Evolutionary conservation across 345 rosid genomes (phyloP), one percentile per base, ranked within the genome.

Genomic region (Balakata baccata): DNA sequence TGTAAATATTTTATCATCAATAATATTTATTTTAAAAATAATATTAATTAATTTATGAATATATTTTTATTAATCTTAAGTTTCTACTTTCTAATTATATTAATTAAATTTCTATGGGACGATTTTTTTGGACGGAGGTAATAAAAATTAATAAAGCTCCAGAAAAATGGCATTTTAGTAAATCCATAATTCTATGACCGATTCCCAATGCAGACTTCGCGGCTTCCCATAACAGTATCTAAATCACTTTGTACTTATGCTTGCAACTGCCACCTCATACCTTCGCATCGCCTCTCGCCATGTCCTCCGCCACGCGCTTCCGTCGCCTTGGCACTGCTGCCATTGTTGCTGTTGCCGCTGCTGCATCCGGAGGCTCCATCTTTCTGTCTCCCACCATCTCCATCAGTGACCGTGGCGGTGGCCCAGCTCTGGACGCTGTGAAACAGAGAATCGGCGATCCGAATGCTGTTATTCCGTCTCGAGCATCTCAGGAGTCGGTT

Each of bases 401-500:
- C 23, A 72, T 88, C 80, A 88, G 70, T 85, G 97, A 89, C 81
- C 83, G 80, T 5, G 87, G 83, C 29, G 75, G 76, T 23, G 74
- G 62, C 4, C 73, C 89, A 13, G 73, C 86, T 16, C 64, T 84
- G 54, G 92, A 87, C 67, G 72, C 87, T 17, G 29, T 87, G 39
- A 77, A 81, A 78, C 85, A 70, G 77, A 82, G 56, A 81, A 81
- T 95, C 76, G 73, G 74, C 75, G 90, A 91, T 75, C 88, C 85
- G 7, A 53, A 51, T 8, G 87, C 86, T 53, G 72, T 80, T 3
- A 81, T 95, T 22, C 99, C 99, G 14, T 83, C 96, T 41, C 87
- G 99, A 65, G 83, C 84, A 53, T 86, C 65, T 20, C 98, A 92
- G 80, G 89, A 90, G 80, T 88, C 92, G 39, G 77, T 81, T 70